Evolutionary conservation across 108 stramenopile genomes (phyloP).

Genomic region (Bacterosira constricta): DNA sequence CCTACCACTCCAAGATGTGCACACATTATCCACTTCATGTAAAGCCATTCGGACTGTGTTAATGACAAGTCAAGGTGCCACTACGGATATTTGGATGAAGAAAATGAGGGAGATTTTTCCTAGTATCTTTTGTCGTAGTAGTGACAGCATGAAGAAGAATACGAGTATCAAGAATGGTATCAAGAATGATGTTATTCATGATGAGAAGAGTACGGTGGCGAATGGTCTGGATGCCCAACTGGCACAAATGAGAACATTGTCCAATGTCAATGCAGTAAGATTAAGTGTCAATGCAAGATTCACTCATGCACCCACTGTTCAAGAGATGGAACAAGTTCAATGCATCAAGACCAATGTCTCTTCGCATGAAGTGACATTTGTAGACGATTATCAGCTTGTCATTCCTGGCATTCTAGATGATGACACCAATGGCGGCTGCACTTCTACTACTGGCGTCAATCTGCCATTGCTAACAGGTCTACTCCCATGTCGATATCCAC

Average conservation of each 20-base stretch:
- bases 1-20: neutral
- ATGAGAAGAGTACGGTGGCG: neutral
- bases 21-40: neutral
- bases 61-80: neutral
- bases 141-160: too few relatives aligned
- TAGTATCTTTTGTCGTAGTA: neutral
- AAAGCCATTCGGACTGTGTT: neutral
- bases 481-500: conserved; percentile 10
- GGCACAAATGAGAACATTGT: too few relatives aligned
- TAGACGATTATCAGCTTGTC: conserved; percentile 1
- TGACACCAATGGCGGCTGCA: neutral
- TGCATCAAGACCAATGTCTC: neutral
- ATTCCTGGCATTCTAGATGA: neutral
- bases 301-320: too few relatives aligned
- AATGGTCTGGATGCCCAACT: too few relatives aligned
- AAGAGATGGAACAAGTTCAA: neutral
- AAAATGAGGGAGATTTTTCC: neutral
- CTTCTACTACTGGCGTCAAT: neutral
- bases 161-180: too few relatives aligned
- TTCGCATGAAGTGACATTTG: neutral
- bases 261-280: too few relatives aligned
- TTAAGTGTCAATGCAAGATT: too few relatives aligned
- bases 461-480: conserved; percentile 9
- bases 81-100: neutral
- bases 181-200: too few relatives aligned